A percentile compares a stretch with the other conserved stretches of the same genome.
Evolutionary conservation across 2,329 filamentous ascomycete species (phyloP).

Genomic region (Aspergillus sp.): DNA sequence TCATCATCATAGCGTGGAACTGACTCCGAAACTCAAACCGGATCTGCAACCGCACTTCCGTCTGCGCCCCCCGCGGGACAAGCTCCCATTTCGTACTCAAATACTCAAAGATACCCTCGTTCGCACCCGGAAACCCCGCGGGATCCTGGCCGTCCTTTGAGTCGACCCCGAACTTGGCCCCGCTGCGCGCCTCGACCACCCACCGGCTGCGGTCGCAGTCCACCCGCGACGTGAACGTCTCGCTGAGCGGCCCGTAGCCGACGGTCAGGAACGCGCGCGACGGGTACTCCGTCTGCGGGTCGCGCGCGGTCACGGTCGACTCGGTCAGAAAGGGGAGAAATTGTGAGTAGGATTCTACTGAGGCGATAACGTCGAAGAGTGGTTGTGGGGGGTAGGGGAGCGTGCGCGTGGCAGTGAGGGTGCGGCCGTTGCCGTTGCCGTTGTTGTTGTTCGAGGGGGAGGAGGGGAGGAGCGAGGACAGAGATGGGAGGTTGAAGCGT

Average conservation of each 20-base stretch:
- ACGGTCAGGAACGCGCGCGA: constrained; percentile 75
- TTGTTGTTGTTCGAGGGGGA: constrained; percentile 14
- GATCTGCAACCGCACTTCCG: constrained; percentile 73
- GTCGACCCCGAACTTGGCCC: constrained; percentile 49
- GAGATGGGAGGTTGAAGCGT: constrained; percentile 26
- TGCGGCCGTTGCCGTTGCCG: constrained; percentile 54
- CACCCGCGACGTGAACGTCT: constrained; percentile 77
- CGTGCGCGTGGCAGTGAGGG: constrained; percentile 69
- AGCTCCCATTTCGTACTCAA: constrained; percentile 46
- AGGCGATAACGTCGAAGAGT: constrained; percentile 83
- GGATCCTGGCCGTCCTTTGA: constrained; percentile 55
- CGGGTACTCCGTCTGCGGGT: constrained; percentile 55
- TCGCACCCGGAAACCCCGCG: constrained; percentile 55
- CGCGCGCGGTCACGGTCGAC: constrained; percentile 75
- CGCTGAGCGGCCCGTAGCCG: constrained; percentile 80
- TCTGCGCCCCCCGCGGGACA: constrained; percentile 43
- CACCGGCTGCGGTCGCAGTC: constrained; percentile 68
- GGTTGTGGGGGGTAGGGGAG: constrained; percentile 70
- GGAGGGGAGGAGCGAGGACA: constrained; percentile 28
- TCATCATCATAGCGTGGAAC: constrained; percentile 79
- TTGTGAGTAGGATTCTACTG: constrained; percentile 76
- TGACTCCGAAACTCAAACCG: constrained; percentile 85
- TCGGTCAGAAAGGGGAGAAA: constrained; percentile 91
- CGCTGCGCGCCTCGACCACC: constrained; percentile 69
- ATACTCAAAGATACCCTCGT: constrained; percentile 47